These are phyloP conservation scores for Bolboschoenoplectus hybrid DNA, from an alignment of 202 grass and related monocot species.

Conservation along the genomic window DNA sequence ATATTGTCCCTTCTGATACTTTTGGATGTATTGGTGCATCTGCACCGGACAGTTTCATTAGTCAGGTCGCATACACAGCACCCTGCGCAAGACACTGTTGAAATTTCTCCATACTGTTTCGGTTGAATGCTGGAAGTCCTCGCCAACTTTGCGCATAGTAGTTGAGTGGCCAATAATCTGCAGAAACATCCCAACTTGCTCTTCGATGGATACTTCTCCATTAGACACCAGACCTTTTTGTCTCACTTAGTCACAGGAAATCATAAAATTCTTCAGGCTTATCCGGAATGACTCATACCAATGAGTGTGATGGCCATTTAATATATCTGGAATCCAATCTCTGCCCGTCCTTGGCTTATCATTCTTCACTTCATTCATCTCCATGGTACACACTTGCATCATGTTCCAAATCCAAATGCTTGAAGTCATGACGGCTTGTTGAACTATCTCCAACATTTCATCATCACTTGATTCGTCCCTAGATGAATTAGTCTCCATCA, in stretches of 20 bases:
- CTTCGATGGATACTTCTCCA: background rate
- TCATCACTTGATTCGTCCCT: background rate
- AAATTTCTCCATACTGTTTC: slow-evolving; percentile 16
- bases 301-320: background rate
- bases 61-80: background rate
- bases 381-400: background rate
- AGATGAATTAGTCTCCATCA: background rate
- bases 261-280: background rate
- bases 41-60: background rate
- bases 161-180: background rate
- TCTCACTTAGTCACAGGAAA: background rate
- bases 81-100: background rate
- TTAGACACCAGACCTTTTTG: background rate
- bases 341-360: background rate
- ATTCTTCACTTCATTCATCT: background rate
- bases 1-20: background rate
- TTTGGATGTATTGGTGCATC: background rate
- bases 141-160: background rate
- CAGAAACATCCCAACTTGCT: background rate
- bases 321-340: background rate
- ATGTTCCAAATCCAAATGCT: background rate
- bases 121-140: background rate
- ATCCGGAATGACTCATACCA: background rate
- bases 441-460: background rate
- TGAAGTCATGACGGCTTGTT: background rate